Evolutionary conservation across 306 rosid genomes (phyloP), one percentile per base, ranked within the genome.

Genomic region (Fragaria nilgerrensis): DNA sequence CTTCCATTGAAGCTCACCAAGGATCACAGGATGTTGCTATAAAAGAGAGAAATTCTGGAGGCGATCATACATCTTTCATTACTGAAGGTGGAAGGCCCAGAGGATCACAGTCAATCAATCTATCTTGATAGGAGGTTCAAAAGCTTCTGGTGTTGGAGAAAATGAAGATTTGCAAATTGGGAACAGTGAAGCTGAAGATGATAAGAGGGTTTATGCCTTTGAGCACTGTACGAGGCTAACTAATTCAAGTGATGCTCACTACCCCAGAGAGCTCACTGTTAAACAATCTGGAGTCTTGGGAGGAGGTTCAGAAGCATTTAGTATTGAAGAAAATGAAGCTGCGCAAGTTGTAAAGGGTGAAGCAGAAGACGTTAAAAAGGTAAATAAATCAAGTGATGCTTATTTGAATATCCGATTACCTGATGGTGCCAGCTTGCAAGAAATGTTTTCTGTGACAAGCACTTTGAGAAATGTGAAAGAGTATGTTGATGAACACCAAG

Each of bases 371-470:
- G 62, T 79, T 67, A 77, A 50, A 70, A 80, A 63, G 47, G 76
- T 66, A 52, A 62, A 53, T 52, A 80, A 34, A 43, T 67, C 76
- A 32, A 84, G 64, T 70, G 86, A 85, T 75, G 84, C 77, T 63
- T 74, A 82, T 76, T 78, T 88, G 48, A 88, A 88, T 74, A 86
- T 88, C 63, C 88, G 88, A 58, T 71, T 86, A 64, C 90, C 84
- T 10, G 39, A 72, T 76, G 87, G 90, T 65, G 56, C 47, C 47
- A 86, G 80, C 80, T 70, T 88, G 41, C 88, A 78, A 78, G 84
- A 77, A 52, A 84, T 84, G 82, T 88, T 88, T 78, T 22, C 92
- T 49, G 20, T 80, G 62, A 73, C 87, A 32, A 84, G 87, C 76
- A 80, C 85, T 75, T 65, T 88, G 80, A 80, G 76, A 74, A 82